These are phyloP conservation scores for Dorcoceras hygrometricum DNA, from an alignment of 257 asterid species.

Conservation along the genomic window DNA sequence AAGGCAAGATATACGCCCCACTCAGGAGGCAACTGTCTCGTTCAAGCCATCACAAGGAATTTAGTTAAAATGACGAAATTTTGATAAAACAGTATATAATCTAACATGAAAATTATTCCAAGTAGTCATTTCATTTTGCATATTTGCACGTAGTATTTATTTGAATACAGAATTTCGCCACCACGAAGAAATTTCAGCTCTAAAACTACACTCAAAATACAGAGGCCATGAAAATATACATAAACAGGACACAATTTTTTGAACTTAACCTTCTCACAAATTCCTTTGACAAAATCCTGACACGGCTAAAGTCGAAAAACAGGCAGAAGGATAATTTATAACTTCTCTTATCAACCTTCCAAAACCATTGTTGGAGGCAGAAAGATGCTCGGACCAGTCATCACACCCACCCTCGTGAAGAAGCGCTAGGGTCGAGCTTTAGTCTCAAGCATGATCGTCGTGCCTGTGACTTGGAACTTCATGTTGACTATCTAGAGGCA, in stretches of 20 bases:
- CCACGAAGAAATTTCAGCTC: background rate
- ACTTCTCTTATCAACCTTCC: conserved; percentile 32
- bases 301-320: conserved; percentile 32
- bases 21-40: no score
- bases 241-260: conserved; percentile 21
- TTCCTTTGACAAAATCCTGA: conserved; percentile 25
- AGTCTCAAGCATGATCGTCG: conserved; percentile 53
- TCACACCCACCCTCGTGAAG: conserved; percentile 26
- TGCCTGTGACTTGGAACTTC: conserved; percentile 59
- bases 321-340: conserved; percentile 24
- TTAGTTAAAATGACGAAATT: no score
- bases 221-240: background rate
- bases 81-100: no score
- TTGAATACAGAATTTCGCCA: background rate
- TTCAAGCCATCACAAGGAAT: no score
- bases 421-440: conserved; percentile 26
- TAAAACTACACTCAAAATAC: background rate
- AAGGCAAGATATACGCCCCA: no score
- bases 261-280: conserved; percentile 24
- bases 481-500: conserved; percentile 83
- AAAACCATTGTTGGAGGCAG: conserved; percentile 29
- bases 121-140: no score
- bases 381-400: conserved; percentile 28
- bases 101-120: no score
- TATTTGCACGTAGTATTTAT: background rate